Conservation (phyloP, 805 yeast genomes). For the Candida glaebosa region DNA sequence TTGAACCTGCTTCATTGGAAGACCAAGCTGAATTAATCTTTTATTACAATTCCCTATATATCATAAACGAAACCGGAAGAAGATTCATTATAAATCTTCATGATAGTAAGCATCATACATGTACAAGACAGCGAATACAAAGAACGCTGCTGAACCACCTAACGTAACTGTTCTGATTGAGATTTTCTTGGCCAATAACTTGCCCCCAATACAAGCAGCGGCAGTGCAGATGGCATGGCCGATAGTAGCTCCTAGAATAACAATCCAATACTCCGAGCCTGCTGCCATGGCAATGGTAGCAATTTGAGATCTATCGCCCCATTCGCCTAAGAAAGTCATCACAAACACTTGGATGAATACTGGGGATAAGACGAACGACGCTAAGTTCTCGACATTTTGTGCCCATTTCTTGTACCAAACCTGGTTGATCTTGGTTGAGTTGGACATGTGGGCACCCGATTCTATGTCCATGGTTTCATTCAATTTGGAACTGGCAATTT, state of each 20-base stretch:
- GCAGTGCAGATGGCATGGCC: slow-evolving; percentile 90
- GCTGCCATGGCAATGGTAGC: slow-evolving; percentile 99
- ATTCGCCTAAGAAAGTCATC: slow-evolving; percentile 96
- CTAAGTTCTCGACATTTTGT: slow-evolving; percentile 51
- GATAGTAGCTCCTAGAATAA: slow-evolving; percentile 80
- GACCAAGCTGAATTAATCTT: no score
- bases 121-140: slow-evolving; percentile 77
- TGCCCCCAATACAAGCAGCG: slow-evolving; percentile 93
- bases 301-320: slow-evolving; percentile 98
- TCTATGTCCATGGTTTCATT: slow-evolving; percentile 56
- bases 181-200: slow-evolving; percentile 80
- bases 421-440: slow-evolving; percentile 13
- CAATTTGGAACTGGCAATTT: slow-evolving; percentile 64
- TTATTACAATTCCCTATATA: no score
- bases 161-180: slow-evolving; percentile 89
- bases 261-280: slow-evolving; percentile 86
- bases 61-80: no score
- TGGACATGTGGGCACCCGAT: slow-evolving; percentile 39
- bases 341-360: slow-evolving; percentile 90
- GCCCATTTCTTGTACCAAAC: slow-evolving; percentile 25
- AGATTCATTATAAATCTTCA: no score
- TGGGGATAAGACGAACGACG: slow-evolving; percentile 72
- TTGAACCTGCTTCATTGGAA: no score
- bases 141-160: slow-evolving; percentile 86
- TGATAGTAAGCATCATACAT: slow-evolving; percentile 58